phyloP scores from a whole-genome alignment of 2,329 filamentous ascomycete species.

The Penicillium sp. region DNA sequence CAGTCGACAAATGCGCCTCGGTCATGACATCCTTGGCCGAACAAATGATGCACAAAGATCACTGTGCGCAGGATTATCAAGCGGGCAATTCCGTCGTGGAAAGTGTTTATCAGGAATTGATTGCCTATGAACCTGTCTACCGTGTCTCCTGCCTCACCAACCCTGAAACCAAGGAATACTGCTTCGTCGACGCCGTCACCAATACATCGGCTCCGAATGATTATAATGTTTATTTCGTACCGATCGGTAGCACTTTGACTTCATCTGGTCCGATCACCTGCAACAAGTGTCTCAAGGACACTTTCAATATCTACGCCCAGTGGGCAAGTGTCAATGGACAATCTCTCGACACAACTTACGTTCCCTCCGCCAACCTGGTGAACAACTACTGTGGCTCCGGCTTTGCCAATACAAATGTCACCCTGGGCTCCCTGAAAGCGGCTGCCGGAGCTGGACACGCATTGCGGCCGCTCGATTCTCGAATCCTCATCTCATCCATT shows the following conservation, averaged over 20 bases:
- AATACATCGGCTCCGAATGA: conserved; percentile 66
- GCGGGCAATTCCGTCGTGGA: conserved; percentile 63
- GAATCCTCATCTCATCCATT: conserved; percentile 5
- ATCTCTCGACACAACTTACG: conserved; percentile 64
- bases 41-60: conserved; percentile 55
- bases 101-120: conserved; percentile 68
- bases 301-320: conserved; percentile 72
- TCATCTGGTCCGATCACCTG: conserved; percentile 62
- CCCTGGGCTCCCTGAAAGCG: conserved; percentile 18
- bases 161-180: conserved; percentile 59
- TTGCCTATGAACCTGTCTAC: conserved; percentile 72
- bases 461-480: conserved; percentile 3
- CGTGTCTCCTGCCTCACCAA: conserved; percentile 72
- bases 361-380: conserved; percentile 63
- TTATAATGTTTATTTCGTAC: conserved; percentile 78
- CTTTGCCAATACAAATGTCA: conserved; percentile 49
- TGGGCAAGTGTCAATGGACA: conserved; percentile 61
- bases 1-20: conserved; percentile 58
- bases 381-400: conserved; percentile 56
- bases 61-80: conserved; percentile 67
- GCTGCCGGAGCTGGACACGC: conserved; percentile 7
- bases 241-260: conserved; percentile 67
- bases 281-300: conserved; percentile 66
- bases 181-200: conserved; percentile 76
- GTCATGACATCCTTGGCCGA: conserved; percentile 61